These are phyloP conservation scores for Annulohypoxylon truncatum DNA, from an alignment of 2,329 filamentous ascomycete genomes.

Conservation along the genomic window DNA sequence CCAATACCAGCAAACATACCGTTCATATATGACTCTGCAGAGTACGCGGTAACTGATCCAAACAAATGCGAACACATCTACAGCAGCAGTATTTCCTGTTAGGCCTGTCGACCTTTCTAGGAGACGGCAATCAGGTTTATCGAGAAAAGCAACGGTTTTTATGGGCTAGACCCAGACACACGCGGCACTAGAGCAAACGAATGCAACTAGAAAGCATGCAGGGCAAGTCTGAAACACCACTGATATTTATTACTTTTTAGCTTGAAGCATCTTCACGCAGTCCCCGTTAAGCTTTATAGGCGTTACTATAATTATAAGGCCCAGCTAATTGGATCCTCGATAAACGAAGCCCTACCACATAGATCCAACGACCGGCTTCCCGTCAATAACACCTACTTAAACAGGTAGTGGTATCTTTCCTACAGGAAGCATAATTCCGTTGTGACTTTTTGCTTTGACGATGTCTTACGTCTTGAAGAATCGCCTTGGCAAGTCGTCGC, in stretches of 20 bases:
- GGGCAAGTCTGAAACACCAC: conserved; percentile 34
- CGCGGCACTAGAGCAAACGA: conserved; percentile 26
- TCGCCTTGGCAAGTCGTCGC: background rate
- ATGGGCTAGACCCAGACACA: conserved; percentile 8
- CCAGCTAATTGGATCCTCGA: conserved; percentile 9
- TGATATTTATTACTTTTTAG: conserved; percentile 10
- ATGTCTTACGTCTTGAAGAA: conserved; percentile 19
- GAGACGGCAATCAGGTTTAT: background rate
- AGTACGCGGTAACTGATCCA: background rate
- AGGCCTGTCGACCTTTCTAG: background rate
- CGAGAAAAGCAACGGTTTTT: background rate
- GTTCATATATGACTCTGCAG: background rate
- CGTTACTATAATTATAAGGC: conserved; percentile 10
- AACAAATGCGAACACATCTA: background rate
- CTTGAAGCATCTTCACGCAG: conserved; percentile 2
- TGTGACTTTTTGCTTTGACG: background rate
- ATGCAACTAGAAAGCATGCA: conserved; percentile 35
- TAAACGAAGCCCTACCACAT: conserved; percentile 6
- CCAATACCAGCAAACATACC: background rate
- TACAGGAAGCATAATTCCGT: background rate
- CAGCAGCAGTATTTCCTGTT: background rate
- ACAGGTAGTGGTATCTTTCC: background rate
- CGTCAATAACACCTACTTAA: background rate
- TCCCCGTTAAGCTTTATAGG: background rate
- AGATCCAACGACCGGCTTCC: background rate